Conservation (phyloP, 2,329 filamentous ascomycete species). For the Emergomyces orientalis region DNA sequence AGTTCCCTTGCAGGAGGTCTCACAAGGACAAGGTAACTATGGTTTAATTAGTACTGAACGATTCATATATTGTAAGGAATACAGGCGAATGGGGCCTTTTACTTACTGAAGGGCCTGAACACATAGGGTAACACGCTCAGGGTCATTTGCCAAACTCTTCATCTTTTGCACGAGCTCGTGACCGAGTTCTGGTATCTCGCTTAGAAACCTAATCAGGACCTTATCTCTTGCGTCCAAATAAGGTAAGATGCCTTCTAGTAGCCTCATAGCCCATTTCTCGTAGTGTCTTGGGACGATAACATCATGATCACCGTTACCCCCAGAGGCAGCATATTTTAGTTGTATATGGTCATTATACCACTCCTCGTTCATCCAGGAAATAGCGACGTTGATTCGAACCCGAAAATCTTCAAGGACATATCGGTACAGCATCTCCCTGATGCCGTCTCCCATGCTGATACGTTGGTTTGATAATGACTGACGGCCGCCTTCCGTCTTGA, state of each 20-base stretch:
- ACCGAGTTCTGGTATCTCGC: slow-evolving; percentile 78
- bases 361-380: slow-evolving; percentile 92
- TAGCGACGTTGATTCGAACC: slow-evolving; percentile 76
- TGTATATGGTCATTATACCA: slow-evolving; percentile 84
- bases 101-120: slow-evolving; percentile 49
- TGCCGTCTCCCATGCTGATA: slow-evolving; percentile 48
- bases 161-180: slow-evolving; percentile 63
- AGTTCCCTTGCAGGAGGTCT: slow-evolving; percentile 51
- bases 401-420: slow-evolving; percentile 92
- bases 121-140: slow-evolving; percentile 52
- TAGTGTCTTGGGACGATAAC: slow-evolving; percentile 51
- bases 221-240: slow-evolving; percentile 91
- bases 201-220: slow-evolving; percentile 79
- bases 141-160: slow-evolving; percentile 52
- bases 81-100: slow-evolving; percentile 14
- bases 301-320: slow-evolving; percentile 37
- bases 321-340: slow-evolving; percentile 35
- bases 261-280: slow-evolving; percentile 64
- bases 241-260: slow-evolving; percentile 82
- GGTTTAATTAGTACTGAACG: background rate
- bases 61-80: background rate
- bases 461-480: slow-evolving; percentile 18
- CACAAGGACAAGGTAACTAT: slow-evolving; percentile 48
- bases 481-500: slow-evolving; percentile 24
- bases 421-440: slow-evolving; percentile 70